These are phyloP conservation scores for Hyphodiscus sp. DNA, from an alignment of 2,329 filamentous ascomycete species.

Conservation along the genomic window DNA sequence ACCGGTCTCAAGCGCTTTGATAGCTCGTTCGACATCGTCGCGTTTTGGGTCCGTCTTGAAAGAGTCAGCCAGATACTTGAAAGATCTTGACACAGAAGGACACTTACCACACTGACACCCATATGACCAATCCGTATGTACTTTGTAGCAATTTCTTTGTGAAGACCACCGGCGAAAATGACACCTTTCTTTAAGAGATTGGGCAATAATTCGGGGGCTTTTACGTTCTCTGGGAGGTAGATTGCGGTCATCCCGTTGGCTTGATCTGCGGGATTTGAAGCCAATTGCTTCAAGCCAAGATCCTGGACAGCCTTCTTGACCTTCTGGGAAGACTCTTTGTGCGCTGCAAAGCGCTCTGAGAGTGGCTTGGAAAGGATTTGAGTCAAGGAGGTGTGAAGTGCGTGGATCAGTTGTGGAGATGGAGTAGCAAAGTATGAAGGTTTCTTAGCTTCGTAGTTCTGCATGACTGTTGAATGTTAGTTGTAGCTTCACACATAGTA, in stretches of 20 bases:
- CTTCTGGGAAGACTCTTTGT: conserved; percentile 72
- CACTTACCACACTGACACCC: conserved; percentile 78
- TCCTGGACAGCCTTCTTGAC: conserved; percentile 79
- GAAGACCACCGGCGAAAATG: conserved; percentile 89
- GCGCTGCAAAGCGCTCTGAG: conserved; percentile 73
- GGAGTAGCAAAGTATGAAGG: conserved; percentile 97
- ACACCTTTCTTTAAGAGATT: conserved; percentile 81
- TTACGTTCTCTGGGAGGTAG: conserved; percentile 80
- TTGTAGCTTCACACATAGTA: not conserved
- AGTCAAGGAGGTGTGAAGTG: conserved; percentile 79
- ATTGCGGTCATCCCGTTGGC: conserved; percentile 98
- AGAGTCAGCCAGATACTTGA: conserved; percentile 4
- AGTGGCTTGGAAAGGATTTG: conserved; percentile 81
- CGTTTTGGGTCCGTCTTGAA: conserved; percentile 65
- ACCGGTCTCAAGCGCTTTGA: conserved; percentile 69
- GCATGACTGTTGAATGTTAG: conserved; percentile 62
- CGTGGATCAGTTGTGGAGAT: conserved; percentile 87
- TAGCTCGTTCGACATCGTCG: conserved; percentile 76
- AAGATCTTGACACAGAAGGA: not conserved
- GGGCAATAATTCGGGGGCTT: conserved; percentile 76
- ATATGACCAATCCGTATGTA: conserved; percentile 98
- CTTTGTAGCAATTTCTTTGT: conserved; percentile 89
- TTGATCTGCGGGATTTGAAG: conserved; percentile 79
- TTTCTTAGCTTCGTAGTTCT: conserved; percentile 98
- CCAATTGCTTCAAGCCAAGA: conserved; percentile 82